A percentile compares a stretch with the other conserved stretches of the same genome.
Evolutionary conservation across 345 rosid genomes (phyloP).

Genomic region (Linum usitatissimum): DNA sequence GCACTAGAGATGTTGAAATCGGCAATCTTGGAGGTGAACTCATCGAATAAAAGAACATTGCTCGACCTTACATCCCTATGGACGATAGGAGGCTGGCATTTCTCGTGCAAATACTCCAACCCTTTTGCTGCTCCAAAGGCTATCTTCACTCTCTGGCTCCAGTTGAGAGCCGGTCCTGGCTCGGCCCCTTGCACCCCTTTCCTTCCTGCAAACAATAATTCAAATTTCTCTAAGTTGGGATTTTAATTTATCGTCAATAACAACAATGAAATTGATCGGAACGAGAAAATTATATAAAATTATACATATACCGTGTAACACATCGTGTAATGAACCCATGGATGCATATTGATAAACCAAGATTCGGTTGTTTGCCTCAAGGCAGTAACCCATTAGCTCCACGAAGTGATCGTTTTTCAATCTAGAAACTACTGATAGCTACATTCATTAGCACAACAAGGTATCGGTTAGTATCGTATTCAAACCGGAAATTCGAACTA

Average conservation of each 20-base stretch:
- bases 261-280: too few species aligned
- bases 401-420: slow-evolving; percentile 78
- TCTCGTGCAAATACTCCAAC: slow-evolving; percentile 89
- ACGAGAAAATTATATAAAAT: not conserved
- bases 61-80: slow-evolving; percentile 94
- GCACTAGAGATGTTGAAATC: slow-evolving; percentile 88
- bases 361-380: slow-evolving; percentile 63
- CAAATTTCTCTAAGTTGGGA: too few species aligned
- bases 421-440: slow-evolving; percentile 82
- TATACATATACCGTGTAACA: slow-evolving; percentile 61
- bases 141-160: slow-evolving; percentile 84
- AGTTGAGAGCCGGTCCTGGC: slow-evolving; percentile 82
- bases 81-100: slow-evolving; percentile 78
- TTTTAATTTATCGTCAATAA: too few species aligned
- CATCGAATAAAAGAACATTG: slow-evolving; percentile 82
- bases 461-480: not conserved
- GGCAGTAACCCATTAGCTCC: slow-evolving; percentile 74
- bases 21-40: slow-evolving; percentile 68
- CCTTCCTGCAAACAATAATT: slow-evolving; percentile 40
- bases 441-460: slow-evolving; percentile 7
- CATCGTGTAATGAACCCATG: slow-evolving; percentile 86
- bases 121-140: slow-evolving; percentile 93
- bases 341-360: slow-evolving; percentile 68
- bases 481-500: not conserved
- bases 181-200: slow-evolving; percentile 94